These are phyloP conservation scores for Vitellaria paradoxa DNA, from an alignment of 179 eudicot species.

Conservation along the genomic window DNA sequence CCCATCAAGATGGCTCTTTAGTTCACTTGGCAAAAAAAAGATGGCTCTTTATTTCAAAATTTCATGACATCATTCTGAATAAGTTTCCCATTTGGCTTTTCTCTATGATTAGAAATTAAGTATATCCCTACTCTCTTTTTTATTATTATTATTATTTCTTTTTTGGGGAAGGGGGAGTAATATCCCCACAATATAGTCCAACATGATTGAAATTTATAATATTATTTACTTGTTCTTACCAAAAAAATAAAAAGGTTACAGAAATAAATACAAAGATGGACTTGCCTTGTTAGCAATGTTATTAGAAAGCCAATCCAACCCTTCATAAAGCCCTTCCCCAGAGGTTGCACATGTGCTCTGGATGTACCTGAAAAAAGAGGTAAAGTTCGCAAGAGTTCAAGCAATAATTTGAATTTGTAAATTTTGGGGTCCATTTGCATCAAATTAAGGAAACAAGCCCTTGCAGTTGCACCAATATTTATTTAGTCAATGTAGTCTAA, in stretches of 20 bases:
- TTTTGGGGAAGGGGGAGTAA: no score
- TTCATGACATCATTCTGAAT: background rate
- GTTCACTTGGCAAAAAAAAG: no score
- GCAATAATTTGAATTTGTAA: background rate
- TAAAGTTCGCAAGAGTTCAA: background rate
- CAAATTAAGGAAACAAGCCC: background rate
- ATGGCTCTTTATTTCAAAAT: background rate
- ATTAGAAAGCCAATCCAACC: constrained; percentile 25
- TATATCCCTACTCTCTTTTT: no score
- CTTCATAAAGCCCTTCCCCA: constrained; percentile 28
- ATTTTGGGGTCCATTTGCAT: background rate
- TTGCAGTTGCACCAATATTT: background rate
- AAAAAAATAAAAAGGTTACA: no score
- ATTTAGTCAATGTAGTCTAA: background rate
- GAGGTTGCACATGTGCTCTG: constrained; percentile 25
- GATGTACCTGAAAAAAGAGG: constrained; percentile 18
- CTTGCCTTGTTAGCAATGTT: constrained; percentile 23
- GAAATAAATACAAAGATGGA: background rate
- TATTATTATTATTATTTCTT: no score
- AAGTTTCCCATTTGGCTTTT: no score
- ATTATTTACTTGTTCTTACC: no score
- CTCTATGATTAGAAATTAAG: no score
- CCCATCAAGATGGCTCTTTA: no score
- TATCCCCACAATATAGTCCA: no score
- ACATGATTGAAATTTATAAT: no score